These are phyloP conservation scores for Fragilariopsis cylindrus DNA, from an alignment of 108 stramenopile species.

Conservation along the genomic window DNA sequence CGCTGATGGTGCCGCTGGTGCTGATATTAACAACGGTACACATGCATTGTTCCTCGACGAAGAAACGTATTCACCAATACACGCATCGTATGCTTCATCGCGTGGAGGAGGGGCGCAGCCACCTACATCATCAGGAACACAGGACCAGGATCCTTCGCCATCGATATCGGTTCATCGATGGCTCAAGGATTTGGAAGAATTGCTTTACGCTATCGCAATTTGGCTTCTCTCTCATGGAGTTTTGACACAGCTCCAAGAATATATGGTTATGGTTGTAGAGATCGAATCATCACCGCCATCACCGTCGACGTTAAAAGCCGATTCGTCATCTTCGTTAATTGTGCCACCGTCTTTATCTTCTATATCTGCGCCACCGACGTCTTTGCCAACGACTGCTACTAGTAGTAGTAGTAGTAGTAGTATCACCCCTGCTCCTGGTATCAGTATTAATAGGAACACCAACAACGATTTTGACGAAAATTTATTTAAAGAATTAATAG, in stretches of 20 bases:
- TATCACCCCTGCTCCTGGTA: neutral
- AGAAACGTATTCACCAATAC: conserved; percentile 1
- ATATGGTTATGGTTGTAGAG: conserved; percentile 37
- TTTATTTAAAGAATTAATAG: conserved; percentile 35
- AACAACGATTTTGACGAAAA: conserved; percentile 29
- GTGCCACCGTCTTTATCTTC: neutral
- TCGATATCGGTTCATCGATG: conserved; percentile 9
- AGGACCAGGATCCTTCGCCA: neutral
- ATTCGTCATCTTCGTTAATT: conserved; percentile 1
- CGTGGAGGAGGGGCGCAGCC: neutral
- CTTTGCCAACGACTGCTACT: neutral
- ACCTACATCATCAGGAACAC: neutral
- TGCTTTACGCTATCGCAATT: conserved; percentile 57
- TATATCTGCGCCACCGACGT: neutral
- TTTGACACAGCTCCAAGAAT: conserved; percentile 61
- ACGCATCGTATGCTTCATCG: conserved; percentile 6
- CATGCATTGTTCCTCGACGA: conserved; percentile 4
- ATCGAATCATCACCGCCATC: neutral
- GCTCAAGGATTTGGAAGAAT: conserved; percentile 47
- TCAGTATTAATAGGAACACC: neutral
- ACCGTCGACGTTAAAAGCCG: neutral
- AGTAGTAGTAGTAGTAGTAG: neutral
- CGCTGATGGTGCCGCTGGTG: neutral
- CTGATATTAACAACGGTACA: neutral
- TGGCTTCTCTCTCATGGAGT: conserved; percentile 67